These are phyloP conservation scores for Triglochin maritima DNA, from an alignment of 106 monocot species.

Conservation along the genomic window DNA sequence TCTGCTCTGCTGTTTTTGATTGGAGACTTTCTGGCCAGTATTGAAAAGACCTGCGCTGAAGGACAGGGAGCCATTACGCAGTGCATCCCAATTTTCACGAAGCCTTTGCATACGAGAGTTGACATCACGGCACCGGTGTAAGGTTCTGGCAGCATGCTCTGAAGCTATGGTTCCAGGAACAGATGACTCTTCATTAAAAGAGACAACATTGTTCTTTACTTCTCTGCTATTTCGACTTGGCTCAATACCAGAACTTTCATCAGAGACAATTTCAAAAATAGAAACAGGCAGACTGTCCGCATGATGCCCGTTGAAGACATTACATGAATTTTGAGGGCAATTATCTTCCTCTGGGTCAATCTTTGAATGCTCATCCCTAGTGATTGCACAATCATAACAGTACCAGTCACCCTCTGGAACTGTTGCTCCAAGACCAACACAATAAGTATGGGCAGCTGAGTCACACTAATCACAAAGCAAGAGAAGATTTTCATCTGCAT, in stretches of 20 bases:
- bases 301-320: not conserved
- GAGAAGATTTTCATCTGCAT: constrained; percentile 46
- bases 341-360: constrained; percentile 17
- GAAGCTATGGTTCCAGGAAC: not conserved
- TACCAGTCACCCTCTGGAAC: constrained; percentile 87
- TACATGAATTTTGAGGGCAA: constrained; percentile 12
- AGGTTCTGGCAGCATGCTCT: constrained; percentile 27
- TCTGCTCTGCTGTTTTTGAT: not conserved
- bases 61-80: constrained; percentile 40
- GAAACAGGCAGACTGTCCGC: constrained; percentile 10
- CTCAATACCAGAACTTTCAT: constrained; percentile 2
- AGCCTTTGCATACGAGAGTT: constrained; percentile 29
- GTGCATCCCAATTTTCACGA: constrained; percentile 54
- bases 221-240: not conserved
- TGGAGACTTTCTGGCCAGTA: not conserved
- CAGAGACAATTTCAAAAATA: constrained; percentile 15
- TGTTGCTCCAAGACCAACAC: constrained; percentile 41
- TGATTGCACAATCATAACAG: constrained; percentile 49
- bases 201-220: too few species aligned
- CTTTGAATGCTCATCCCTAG: constrained; percentile 36
- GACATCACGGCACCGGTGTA: constrained; percentile 28
- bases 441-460: constrained; percentile 64
- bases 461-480: constrained; percentile 78
- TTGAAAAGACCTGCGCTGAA: constrained; percentile 23
- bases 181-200: too few species aligned